Base-by-base conservation (phyloP, 371 early-diverging fungal genomes). In the Rhizopus arrhizus region DNA sequence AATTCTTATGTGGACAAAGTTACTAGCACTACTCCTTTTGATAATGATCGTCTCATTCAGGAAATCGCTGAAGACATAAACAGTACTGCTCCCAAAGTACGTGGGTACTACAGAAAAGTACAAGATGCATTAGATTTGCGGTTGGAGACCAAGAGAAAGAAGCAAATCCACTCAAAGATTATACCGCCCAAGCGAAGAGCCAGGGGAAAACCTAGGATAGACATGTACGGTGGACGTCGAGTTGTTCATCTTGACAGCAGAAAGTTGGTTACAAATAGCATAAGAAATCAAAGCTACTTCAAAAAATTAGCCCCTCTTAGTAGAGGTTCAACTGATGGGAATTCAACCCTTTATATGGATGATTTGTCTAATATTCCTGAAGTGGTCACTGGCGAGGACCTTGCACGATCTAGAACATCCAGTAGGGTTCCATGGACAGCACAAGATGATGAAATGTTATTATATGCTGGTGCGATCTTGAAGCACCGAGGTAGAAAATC, bases 361-460 rank as follows among this genome's bases (percentile, higher is more conserved):
- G 40, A 40, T 40, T 10, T 40, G 12, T 7, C 8, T 12, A 2
- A 40, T 12, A 7, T 40, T 10, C 40, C 40, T 40, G 40, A 40
- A 10, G 0, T 12, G 40, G 2, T 1, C 8, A 40, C 40, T 12
- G 40, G 22, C 22, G 22, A 22, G 0, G 22, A 22, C 22, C 10
- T 28, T 15, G 28, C 46, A 28, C 10, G 28, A 22, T 13, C 7
- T 16, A 22, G 46, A 10, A 4, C 5, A 13, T 13, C 46, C 46
- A 8, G 40, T n/a, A 15, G 43, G 32, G 34, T 54, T 5, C 22
- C 29, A 13, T 87, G 85, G 84, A 67, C 71, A 5, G 33, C 53
- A 0, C 68, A 79, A 16, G 84, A 85, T 36, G 85, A 85, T 53
- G 81, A 83, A 3, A n/a, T 77, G 0, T 53, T 87, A 10, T 38